Conservation (phyloP, 106 monocot species). For the Allium fistulosum region DNA sequence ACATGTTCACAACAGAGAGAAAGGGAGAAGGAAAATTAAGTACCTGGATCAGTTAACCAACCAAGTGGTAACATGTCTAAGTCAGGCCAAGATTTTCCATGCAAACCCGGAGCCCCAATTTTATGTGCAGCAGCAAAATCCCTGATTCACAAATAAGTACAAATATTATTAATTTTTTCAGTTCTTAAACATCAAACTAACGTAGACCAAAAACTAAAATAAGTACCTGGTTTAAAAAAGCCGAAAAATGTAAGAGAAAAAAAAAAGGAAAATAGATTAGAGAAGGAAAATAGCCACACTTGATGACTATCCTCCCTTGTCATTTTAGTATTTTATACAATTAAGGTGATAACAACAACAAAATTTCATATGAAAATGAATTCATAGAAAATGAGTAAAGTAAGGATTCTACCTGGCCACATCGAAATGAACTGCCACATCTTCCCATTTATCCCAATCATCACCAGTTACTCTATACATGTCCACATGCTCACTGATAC, state of each 20-base stretch:
- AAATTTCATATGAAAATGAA: no score
- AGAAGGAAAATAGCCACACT: no score
- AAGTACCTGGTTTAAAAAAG: neutral
- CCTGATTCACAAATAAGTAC: constrained; percentile 18
- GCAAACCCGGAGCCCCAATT: constrained; percentile 69
- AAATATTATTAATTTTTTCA: neutral
- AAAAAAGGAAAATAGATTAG: neutral
- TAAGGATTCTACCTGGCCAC: constrained; percentile 47
- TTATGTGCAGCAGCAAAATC: constrained; percentile 62
- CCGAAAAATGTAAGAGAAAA: neutral
- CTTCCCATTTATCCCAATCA: constrained; percentile 90
- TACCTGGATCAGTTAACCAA: constrained; percentile 88
- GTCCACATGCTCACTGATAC: constrained; percentile 50
- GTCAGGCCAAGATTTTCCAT: constrained; percentile 89
- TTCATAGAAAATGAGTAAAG: no score
- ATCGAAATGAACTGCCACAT: constrained; percentile 73
- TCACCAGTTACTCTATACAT: constrained; percentile 93
- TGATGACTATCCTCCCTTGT: no score
- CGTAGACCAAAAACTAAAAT: neutral
- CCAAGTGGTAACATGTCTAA: constrained; percentile 98
- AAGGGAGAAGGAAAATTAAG: neutral
- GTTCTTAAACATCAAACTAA: constrained; percentile 1
- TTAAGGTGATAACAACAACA: no score
- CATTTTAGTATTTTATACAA: no score
- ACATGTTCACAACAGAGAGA: no score